phyloP scores from a whole-genome alignment of 2,329 filamentous ascomycete species.

The Aspergillus viridinutans region DNA sequence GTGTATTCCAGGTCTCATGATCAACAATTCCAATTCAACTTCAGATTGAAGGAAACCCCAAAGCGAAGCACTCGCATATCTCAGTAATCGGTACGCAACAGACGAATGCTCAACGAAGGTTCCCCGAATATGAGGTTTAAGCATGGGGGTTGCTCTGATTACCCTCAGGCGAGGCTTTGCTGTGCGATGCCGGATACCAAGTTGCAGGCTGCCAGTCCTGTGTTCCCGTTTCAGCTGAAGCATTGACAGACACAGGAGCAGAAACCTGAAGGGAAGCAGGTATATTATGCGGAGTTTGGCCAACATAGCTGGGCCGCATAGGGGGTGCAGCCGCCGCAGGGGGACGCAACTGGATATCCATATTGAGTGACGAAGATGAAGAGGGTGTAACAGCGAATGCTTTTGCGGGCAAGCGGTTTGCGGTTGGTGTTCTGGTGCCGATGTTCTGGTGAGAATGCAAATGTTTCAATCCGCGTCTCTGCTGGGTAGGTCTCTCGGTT shows the following conservation, averaged over 20 bases:
- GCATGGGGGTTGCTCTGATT: neutral
- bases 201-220: neutral
- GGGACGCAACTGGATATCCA: neutral
- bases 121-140: neutral
- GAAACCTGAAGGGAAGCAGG: neutral
- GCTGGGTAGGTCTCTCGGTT: neutral
- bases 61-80: neutral
- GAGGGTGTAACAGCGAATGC: neutral
- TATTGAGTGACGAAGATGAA: neutral
- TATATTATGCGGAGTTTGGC: neutral
- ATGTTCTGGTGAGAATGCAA: neutral
- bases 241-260: neutral
- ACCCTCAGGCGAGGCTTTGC: neutral
- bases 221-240: neutral
- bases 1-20: neutral
- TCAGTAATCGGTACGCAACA: neutral
- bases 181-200: neutral
- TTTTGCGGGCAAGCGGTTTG: neutral
- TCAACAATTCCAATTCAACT: neutral
- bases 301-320: neutral
- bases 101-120: neutral
- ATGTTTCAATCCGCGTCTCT: neutral
- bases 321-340: neutral
- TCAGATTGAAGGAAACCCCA: neutral
- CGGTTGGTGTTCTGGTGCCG: neutral